These are phyloP conservation scores for Rhizoctonia solani DNA, from an alignment of 1,284 basidiomycete species.

Conservation along the genomic window DNA sequence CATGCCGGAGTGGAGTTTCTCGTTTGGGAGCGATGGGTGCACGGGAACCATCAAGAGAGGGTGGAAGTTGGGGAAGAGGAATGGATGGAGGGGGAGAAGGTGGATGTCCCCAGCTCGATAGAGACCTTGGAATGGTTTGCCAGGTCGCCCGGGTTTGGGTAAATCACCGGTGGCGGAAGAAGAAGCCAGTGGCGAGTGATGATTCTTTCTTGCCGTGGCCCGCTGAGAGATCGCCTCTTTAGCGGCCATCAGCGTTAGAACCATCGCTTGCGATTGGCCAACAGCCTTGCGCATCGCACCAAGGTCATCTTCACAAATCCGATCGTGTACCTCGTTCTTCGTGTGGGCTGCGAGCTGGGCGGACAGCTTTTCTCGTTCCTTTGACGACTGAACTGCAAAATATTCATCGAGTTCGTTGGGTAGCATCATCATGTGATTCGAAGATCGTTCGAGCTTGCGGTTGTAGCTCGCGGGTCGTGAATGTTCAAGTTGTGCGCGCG, in stretches of 20 bases:
- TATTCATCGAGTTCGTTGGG: conserved; percentile 22
- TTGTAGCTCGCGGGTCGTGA: conserved; percentile 21
- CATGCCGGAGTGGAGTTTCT: not conserved
- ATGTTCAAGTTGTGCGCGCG: conserved; percentile 24
- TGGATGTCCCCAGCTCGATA: conserved; percentile 14
- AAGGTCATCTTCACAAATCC: not conserved
- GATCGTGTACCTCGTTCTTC: not conserved
- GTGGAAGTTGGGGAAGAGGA: conserved; percentile 11
- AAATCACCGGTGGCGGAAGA: conserved; percentile 5
- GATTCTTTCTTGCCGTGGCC: not conserved
- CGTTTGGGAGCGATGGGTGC: not conserved
- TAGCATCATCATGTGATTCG: conserved; percentile 27
- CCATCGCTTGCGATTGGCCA: conserved; percentile 1
- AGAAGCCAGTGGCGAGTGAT: not conserved
- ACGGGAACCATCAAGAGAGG: not conserved
- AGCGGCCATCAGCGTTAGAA: conserved; percentile 15
- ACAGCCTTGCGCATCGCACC: not conserved
- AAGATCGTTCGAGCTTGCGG: conserved; percentile 17
- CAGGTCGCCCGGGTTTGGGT: not conserved
- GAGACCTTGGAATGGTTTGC: not conserved
- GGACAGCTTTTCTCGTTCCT: not conserved
- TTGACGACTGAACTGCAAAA: not conserved
- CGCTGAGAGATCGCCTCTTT: conserved; percentile 3
- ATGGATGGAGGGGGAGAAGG: conserved; percentile 17
- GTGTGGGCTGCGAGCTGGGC: not conserved